Evolutionary conservation across 768 basidiomycete genomes (phyloP).

Genomic region (Auricularia sp.): DNA sequence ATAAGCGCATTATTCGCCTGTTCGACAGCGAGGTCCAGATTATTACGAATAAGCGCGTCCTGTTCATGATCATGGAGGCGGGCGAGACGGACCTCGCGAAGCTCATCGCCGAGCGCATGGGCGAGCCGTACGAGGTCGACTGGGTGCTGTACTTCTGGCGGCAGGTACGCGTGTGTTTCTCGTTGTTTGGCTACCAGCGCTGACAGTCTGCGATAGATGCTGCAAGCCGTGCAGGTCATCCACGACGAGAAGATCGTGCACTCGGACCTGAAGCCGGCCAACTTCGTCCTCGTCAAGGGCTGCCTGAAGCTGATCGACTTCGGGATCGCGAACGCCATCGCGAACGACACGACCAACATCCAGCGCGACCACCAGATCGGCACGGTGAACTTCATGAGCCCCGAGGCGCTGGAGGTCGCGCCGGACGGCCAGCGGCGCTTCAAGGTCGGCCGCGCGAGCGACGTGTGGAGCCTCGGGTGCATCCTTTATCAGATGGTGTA

Average conservation of each 20-base stretch:
- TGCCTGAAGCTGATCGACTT: conserved; percentile 97
- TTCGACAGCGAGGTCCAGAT: conserved; percentile 83
- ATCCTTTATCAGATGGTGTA: conserved; percentile 99
- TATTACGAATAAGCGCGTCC: conserved; percentile 8
- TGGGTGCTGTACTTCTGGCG: conserved; percentile 97
- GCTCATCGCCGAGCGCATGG: conserved; percentile 74
- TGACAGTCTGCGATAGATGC: conserved; percentile 52
- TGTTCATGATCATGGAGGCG: conserved; percentile 77
- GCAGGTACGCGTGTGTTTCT: conserved; percentile 46
- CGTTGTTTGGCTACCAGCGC: background rate
- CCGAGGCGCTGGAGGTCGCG: conserved; percentile 80
- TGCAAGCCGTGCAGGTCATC: conserved; percentile 96
- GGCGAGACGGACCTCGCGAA: conserved; percentile 89
- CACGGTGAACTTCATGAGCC: conserved; percentile 98
- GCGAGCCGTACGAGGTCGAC: conserved; percentile 79
- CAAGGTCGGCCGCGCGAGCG: conserved; percentile 86
- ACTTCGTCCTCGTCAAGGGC: conserved; percentile 92
- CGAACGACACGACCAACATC: conserved; percentile 97
- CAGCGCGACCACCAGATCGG: conserved; percentile 95
- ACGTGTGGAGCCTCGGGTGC: conserved; percentile 96
- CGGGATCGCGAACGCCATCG: conserved; percentile 98
- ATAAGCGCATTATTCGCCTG: conserved; percentile 82
- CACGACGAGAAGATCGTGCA: conserved; percentile 99
- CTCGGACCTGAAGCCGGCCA: conserved; percentile 95
- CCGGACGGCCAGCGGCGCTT: conserved; percentile 79